Evolutionary conservation across 352 stramenopile species (phyloP), one percentile per base, ranked within the genome.

Genomic region (Phytophthora melonis): DNA sequence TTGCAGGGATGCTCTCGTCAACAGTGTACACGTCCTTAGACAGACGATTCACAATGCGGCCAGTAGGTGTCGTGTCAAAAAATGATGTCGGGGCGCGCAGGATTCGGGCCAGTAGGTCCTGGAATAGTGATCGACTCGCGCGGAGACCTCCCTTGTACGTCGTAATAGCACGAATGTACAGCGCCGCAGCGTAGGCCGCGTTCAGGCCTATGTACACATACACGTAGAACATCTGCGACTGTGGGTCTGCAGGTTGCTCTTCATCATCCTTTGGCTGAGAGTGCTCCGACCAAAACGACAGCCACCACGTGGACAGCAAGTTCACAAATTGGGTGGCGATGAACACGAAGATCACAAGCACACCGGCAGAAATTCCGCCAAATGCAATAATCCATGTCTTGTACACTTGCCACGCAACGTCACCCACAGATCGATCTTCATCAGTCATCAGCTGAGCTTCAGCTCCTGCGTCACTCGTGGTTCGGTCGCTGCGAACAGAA

Each of bases 71-170:
- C 34, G 88, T 90, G 80, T 97, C 88, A 66, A 95, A 97, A 75
- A 97, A 96, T 3, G 84, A 83, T 25, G 70, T 90, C 3, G 91
- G 73, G 87, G 88, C 74, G 59, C 82, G 74, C 81, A 97, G 60
- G 82, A 99, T 98, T 53, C 97, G 86, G 21, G 96, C 93, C n/a
- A 97, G 61, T 57, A 98, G 60, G 10, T 77, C 60, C 32, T 86
- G 70, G 66, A 94, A 93, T 5, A 98, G 60, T 9, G 74, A 73
- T 10, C 73, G 80, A 63, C 77, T 87, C 1, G 87, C 92, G 25
- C 77, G 77, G 13, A 97, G 78, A 13, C 79, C 81, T 25, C 80
- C 75, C 18, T 85, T 78, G 71, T 92, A 94, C 30, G 85, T 82
- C 7, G 72, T 68, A 34, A 94, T 77, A n/a, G 79, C 74, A 32